These are phyloP conservation scores for Chrysoporthe cubensis DNA, from an alignment of 2,329 filamentous ascomycete species.

Conservation along the genomic window DNA sequence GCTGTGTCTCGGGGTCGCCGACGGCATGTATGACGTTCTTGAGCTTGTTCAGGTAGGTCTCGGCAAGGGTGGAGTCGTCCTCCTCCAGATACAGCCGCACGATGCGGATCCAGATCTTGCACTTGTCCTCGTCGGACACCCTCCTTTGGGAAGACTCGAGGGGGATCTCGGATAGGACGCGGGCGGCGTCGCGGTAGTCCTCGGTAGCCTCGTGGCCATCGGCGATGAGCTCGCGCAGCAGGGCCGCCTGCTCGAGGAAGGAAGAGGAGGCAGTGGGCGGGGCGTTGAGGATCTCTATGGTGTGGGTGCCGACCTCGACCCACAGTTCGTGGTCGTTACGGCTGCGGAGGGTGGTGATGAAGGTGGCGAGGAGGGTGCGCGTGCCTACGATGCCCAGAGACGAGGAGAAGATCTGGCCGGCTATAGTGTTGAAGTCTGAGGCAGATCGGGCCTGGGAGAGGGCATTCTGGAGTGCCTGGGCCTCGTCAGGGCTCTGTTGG, in stretches of 20 bases:
- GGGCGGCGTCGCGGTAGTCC: conserved; percentile 79
- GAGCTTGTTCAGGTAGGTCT: conserved; percentile 89
- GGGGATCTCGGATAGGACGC: conserved; percentile 78
- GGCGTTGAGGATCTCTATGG: conserved; percentile 67
- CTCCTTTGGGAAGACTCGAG: conserved; percentile 88
- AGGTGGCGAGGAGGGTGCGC: conserved; percentile 69
- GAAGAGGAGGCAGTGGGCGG: conserved; percentile 61
- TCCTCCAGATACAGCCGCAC: conserved; percentile 93
- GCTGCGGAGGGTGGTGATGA: conserved; percentile 65
- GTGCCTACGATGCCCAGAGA: conserved; percentile 76
- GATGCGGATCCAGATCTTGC: conserved; percentile 88
- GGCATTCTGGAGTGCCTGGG: conserved; percentile 20
- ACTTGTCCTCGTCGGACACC: conserved; percentile 80
- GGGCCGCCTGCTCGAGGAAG: conserved; percentile 83
- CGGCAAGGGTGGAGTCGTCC: conserved; percentile 84
- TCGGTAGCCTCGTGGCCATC: conserved; percentile 82
- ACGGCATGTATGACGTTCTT: conserved; percentile 89
- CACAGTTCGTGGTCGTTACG: conserved; percentile 67
- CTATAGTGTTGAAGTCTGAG: conserved; percentile 68
- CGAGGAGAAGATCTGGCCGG: conserved; percentile 69
- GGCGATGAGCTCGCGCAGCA: conserved; percentile 79
- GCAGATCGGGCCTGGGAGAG: conserved; percentile 27
- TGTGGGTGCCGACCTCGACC: conserved; percentile 75
- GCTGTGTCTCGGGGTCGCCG: conserved; percentile 70
- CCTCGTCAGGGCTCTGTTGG: conserved; percentile 25